Percentiles rank a stretch among this genome's conserved stretches.
Conservation (phyloP, 495 filamentous ascomycete genomes). For the Neurospora sp. region DNA sequence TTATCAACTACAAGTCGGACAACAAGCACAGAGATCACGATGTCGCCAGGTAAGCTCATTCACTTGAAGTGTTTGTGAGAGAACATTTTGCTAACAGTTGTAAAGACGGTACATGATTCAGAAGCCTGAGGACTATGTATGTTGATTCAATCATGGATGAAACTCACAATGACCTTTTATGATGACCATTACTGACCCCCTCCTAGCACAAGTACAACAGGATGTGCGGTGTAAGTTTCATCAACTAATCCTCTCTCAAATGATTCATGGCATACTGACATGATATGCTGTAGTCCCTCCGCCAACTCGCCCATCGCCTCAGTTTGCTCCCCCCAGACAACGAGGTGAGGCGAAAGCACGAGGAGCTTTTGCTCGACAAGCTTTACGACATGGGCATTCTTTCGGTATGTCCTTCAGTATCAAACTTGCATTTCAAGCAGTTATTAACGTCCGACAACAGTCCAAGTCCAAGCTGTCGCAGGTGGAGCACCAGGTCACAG, state of each 20-base stretch:
- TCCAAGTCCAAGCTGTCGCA: slow-evolving; percentile 63
- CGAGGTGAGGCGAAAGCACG: slow-evolving; percentile 66
- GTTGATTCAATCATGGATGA: slow-evolving; percentile 35
- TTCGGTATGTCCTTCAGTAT: slow-evolving; percentile 9
- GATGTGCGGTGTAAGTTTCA: slow-evolving; percentile 49
- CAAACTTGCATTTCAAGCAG: not conserved
- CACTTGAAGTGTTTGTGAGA: not conserved
- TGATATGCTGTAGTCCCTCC: slow-evolving; percentile 41
- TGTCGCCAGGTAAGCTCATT: slow-evolving; percentile 39
- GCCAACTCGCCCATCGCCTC: slow-evolving; percentile 74
- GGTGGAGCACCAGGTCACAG: slow-evolving; percentile 79
- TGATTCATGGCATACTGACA: not conserved
- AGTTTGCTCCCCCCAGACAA: slow-evolving; percentile 62
- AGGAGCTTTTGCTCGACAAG: slow-evolving; percentile 76
- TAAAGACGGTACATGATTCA: slow-evolving; percentile 72
- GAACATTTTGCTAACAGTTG: not conserved
- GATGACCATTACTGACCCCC: slow-evolving; percentile 5
- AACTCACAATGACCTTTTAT: slow-evolving; percentile 44
- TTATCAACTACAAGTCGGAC: slow-evolving; percentile 87
- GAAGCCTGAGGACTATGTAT: slow-evolving; percentile 56
- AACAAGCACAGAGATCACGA: slow-evolving; percentile 65
- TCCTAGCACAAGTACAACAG: slow-evolving; percentile 76
- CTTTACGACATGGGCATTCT: slow-evolving; percentile 85
- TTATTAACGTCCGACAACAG: slow-evolving; percentile 17
- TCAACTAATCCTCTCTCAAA: not conserved